These are phyloP conservation scores for Litchi chinensis DNA, from an alignment of 345 rosid genomes.

Conservation along the genomic window DNA sequence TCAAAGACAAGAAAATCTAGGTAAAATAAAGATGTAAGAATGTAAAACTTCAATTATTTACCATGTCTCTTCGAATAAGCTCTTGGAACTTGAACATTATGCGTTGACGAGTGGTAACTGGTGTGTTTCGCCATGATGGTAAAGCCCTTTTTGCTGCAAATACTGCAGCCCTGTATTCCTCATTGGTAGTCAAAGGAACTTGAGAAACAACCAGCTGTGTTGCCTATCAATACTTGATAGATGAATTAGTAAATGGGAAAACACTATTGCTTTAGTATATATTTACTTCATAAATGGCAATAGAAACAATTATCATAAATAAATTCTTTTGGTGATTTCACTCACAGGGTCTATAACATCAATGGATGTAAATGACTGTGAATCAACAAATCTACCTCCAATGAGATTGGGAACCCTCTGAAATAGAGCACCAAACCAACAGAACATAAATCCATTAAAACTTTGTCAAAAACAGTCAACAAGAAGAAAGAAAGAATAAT, in stretches of 20 bases:
- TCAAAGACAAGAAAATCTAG: slow-evolving; percentile 11
- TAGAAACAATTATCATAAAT: slow-evolving; percentile 2
- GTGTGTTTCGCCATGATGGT: slow-evolving; percentile 57
- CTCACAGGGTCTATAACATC: slow-evolving; percentile 78
- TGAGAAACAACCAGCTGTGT: slow-evolving; percentile 66
- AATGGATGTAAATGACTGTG: slow-evolving; percentile 49
- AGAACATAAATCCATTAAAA: slow-evolving; percentile 22
- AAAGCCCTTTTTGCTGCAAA: slow-evolving; percentile 71
- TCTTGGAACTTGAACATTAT: slow-evolving; percentile 74
- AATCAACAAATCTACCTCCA: slow-evolving; percentile 70
- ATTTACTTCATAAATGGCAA: slow-evolving; percentile 1
- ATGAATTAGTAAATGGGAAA: slow-evolving; percentile 15
- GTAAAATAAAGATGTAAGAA: slow-evolving; percentile 10
- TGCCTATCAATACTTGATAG: slow-evolving; percentile 45
- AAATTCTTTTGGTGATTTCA: background rate
- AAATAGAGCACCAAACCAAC: slow-evolving; percentile 14
- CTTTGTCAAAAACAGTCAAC: slow-evolving; percentile 18
- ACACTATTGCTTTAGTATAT: background rate
- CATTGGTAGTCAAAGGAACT: slow-evolving; percentile 62
- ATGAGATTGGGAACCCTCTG: slow-evolving; percentile 75
- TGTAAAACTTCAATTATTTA: slow-evolving; percentile 20
- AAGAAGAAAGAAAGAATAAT: background rate
- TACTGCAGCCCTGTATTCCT: slow-evolving; percentile 68
- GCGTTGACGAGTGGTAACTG: slow-evolving; percentile 54
- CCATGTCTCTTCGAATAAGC: slow-evolving; percentile 64